Conservation (phyloP, 139 green algal species). For the Zygnema cylindricum region DNA sequence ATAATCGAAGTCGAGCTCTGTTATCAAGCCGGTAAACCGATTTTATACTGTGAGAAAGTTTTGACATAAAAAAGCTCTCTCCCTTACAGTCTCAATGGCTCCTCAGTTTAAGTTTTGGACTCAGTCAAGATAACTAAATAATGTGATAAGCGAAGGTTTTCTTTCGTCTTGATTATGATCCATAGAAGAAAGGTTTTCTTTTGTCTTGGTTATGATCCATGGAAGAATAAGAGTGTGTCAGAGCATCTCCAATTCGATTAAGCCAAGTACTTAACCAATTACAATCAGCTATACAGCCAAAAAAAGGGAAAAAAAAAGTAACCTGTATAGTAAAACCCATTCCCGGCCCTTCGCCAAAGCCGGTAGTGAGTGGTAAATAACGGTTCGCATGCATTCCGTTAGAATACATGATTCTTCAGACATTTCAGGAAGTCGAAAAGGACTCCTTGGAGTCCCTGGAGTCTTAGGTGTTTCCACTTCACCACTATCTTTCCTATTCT, state of each 20-base stretch:
- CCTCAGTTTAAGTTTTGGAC: not conserved
- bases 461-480: not conserved
- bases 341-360: slow-evolving; percentile 30
- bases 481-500: not conserved
- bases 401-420: slow-evolving; percentile 51
- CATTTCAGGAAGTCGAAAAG: slow-evolving; percentile 28
- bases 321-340: slow-evolving; percentile 62
- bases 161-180: not conserved
- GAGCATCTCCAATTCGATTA: not conserved
- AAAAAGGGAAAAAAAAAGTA: no score
- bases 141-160: not conserved
- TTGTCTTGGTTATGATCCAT: not conserved
- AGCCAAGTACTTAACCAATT: not conserved
- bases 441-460: not conserved
- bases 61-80: not conserved
- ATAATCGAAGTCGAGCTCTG: no score
- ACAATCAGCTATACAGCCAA: not conserved
- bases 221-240: not conserved
- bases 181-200: not conserved
- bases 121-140: not conserved
- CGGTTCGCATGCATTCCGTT: not conserved
- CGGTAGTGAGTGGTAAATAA: slow-evolving; percentile 32
- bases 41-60: not conserved
- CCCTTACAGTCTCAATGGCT: not conserved
- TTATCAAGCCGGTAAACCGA: no score